Evolutionary conservation across 208 protist genomes (phyloP).

Genomic region (Histomonas meleagridis): DNA sequence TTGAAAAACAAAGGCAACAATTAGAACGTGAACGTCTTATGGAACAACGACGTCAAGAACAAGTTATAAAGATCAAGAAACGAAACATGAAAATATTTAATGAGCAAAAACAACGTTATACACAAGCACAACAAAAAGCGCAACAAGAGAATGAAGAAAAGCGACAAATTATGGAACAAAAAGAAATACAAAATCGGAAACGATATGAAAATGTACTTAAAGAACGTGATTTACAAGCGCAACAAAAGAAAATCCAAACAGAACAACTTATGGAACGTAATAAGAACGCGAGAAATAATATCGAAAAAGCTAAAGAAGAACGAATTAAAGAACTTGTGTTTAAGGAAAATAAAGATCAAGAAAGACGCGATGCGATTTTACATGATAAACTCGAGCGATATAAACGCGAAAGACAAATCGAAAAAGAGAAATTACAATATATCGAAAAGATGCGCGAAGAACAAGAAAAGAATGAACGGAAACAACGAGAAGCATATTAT

Average conservation of each 20-base stretch:
- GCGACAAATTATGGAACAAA: neutral
- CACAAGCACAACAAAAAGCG: neutral
- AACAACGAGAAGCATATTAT: neutral
- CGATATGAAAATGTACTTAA: neutral
- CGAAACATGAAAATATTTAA: neutral
- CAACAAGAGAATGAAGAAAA: neutral
- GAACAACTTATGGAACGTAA: neutral
- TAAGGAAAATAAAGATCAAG: neutral
- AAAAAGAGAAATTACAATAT: neutral
- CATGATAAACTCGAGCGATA: neutral
- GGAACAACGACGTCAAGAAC: neutral
- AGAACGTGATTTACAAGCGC: neutral
- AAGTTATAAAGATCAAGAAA: neutral
- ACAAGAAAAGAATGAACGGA: neutral
- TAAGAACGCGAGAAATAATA: neutral
- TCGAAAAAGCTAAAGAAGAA: neutral
- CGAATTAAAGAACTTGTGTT: neutral
- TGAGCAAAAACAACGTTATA: neutral
- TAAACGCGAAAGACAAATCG: neutral
- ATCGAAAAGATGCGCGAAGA: neutral
- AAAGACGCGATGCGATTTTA: neutral
- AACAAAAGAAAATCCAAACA: neutral
- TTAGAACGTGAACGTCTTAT: neutral
- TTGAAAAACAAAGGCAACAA: neutral
- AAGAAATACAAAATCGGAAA: neutral